Evolutionary conservation across 2,329 filamentous ascomycete genomes (phyloP).

Genomic region (Scytalidium sp.): DNA sequence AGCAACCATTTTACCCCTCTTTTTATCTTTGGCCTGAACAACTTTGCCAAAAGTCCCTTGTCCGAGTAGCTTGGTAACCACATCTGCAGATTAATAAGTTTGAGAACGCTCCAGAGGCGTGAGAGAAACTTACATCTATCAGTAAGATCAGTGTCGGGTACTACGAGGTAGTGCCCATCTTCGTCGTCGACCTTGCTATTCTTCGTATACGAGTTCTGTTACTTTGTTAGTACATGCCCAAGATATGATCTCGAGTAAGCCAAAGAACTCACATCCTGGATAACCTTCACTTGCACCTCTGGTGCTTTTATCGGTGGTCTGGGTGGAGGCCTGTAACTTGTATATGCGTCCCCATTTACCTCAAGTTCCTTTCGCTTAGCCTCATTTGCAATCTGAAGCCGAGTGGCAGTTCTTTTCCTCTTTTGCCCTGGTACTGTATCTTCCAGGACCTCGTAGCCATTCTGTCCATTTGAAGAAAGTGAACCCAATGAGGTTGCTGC

Average conservation of each 20-base stretch:
- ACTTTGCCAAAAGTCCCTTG: constrained; percentile 99
- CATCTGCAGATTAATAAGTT: constrained; percentile 54
- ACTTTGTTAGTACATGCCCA: constrained; percentile 9
- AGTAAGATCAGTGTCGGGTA: constrained; percentile 80
- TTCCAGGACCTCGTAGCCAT: constrained; percentile 61
- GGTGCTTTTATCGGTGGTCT: constrained; percentile 88
- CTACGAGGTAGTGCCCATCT: constrained; percentile 94
- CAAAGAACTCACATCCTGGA: constrained; percentile 56
- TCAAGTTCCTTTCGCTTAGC: constrained; percentile 76
- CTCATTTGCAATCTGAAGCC: constrained; percentile 78
- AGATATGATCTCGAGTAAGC: not conserved
- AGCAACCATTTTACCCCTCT: constrained; percentile 73
- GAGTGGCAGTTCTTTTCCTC: constrained; percentile 73
- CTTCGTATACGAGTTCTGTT: constrained; percentile 41
- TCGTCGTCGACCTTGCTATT: constrained; percentile 87
- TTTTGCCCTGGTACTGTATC: constrained; percentile 75
- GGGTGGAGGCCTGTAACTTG: constrained; percentile 81
- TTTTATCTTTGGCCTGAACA: constrained; percentile 83
- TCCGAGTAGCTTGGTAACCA: constrained; percentile 84
- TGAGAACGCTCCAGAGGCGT: not conserved
- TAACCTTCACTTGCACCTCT: constrained; percentile 64
- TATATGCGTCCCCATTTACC: constrained; percentile 65
- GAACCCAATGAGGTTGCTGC: constrained; percentile 85
- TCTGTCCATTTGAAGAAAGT: constrained; percentile 54
- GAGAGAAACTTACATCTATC: constrained; percentile 71